Base-by-base conservation (phyloP, 2,329 filamentous ascomycete species). In the Fusarium fracticaudum region DNA sequence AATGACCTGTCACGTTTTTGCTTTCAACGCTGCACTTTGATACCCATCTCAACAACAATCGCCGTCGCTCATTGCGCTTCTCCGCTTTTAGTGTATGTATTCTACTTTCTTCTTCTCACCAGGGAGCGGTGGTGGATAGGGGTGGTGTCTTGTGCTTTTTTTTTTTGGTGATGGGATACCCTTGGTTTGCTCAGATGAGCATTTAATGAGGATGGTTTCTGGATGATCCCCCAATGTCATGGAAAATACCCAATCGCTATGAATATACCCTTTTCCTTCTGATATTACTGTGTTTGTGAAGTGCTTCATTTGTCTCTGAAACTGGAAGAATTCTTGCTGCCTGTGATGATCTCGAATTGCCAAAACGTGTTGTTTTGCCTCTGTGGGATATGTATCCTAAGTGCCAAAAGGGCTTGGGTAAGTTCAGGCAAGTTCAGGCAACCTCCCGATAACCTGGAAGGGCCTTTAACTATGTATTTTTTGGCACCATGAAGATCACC, bases 181-280 rank as follows among this genome's bases (percentile, higher is more conserved):
- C 72, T 47, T 60, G 59, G 43, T 57, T 48, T 67, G 60, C 69
- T 75, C 47, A 29, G 33, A 17, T n/a, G 58, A 57, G 61, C 55
- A 62, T 35, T 55, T 75, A 73, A 75, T 75, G 65, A 75, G 44
- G 44, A 64, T 48, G 55, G 48, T 51, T 55, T 44, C 33, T 61
- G 65, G 43, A 60, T 67, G 44, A 60, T 72, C 29, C 26, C 38
- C 33, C 37, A 47, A 61, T 5, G 55, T 40, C 48, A 61, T 67
- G 60, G 59, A 75, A 55, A 72, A 75, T 75, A 75, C 72, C 72
- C 69, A 59, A 75, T 75, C 66, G 69, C 64, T 75, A 71, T 48
- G 55, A 75, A 70, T 72, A 69, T 44, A 60, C 44, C 7, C 44
- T 45, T 55, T 71, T 50, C 14, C 29, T 45, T 38, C 8, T 29